A percentile compares a stretch with the other conserved stretches of the same genome.
Evolutionary conservation across 192 early-diverging fungal species (phyloP).

Genomic region (Hyaloraphidium curvatum): DNA sequence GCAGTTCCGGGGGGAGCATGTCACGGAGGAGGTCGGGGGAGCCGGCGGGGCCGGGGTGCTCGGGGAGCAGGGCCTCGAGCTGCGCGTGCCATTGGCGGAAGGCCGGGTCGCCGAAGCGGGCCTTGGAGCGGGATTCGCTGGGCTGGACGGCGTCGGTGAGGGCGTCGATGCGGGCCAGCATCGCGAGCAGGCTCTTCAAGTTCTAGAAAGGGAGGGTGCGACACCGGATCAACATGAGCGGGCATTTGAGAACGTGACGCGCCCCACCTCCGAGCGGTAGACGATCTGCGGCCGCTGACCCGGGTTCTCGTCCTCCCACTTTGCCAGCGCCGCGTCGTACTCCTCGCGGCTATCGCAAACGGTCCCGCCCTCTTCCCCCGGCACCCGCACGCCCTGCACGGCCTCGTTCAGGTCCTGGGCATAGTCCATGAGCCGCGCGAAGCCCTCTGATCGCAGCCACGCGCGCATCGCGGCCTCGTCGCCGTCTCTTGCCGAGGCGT

Average conservation of each 20-base stretch:
- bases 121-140: not conserved
- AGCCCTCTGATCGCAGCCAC: conserved; percentile 24
- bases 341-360: too few species aligned
- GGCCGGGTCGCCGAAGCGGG: not conserved
- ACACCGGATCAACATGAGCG: conserved; percentile 1
- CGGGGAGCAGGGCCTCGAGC: conserved; percentile 10
- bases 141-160: not conserved
- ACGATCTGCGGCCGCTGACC: not conserved
- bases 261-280: not conserved
- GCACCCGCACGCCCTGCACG: conserved; percentile 42
- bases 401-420: conserved; percentile 49
- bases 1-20: conserved; percentile 7
- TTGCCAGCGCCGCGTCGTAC: conserved; percentile 29
- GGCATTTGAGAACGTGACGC: not conserved
- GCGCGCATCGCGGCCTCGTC: not conserved
- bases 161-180: not conserved
- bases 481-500: not conserved
- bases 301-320: not conserved
- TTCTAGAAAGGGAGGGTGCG: conserved; percentile 3
- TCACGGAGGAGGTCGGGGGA: conserved; percentile 4
- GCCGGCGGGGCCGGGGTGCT: conserved; percentile 6
- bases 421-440: conserved; percentile 45
- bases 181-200: not conserved
- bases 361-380: not conserved
- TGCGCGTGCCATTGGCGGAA: conserved; percentile 16